A percentile compares a stretch with the other conserved stretches of the same genome.
Evolutionary conservation across 495 filamentous ascomycete genomes (phyloP).

Genomic region (Neurospora sp.): DNA sequence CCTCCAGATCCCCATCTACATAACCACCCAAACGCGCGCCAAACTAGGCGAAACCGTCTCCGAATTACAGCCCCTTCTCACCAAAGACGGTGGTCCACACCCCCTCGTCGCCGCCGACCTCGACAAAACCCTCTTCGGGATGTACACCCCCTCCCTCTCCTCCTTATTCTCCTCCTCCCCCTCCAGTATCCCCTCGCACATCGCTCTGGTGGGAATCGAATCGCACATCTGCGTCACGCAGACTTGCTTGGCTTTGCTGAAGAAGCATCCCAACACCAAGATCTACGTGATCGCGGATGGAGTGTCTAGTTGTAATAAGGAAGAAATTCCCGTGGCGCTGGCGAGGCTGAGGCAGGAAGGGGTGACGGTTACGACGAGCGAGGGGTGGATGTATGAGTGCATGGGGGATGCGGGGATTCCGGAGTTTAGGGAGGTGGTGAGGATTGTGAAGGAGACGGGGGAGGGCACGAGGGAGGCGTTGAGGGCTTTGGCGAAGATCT

Average conservation of each 20-base stretch:
- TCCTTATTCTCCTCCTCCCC: slow-evolving; percentile 31
- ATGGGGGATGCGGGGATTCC: slow-evolving; percentile 74
- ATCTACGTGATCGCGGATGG: slow-evolving; percentile 91
- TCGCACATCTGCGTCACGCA: slow-evolving; percentile 91
- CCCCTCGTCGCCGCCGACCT: slow-evolving; percentile 39
- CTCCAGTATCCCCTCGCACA: slow-evolving; percentile 13
- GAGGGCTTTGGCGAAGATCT: slow-evolving; percentile 34
- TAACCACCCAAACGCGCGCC: slow-evolving; percentile 71
- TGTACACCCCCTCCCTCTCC: slow-evolving; percentile 48
- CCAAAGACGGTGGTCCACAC: neutral
- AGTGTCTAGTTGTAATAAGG: slow-evolving; percentile 71
- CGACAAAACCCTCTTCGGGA: slow-evolving; percentile 88
- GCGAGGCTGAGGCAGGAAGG: slow-evolving; percentile 64
- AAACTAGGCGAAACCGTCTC: slow-evolving; percentile 69
- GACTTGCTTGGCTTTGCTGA: slow-evolving; percentile 72
- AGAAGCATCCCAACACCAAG: slow-evolving; percentile 48
- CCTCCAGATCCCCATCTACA: slow-evolving; percentile 67
- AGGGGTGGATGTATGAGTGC: slow-evolving; percentile 86
- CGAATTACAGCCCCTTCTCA: slow-evolving; percentile 42
- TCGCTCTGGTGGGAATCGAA: slow-evolving; percentile 80
- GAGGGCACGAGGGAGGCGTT: slow-evolving; percentile 54
- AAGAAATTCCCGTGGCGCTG: slow-evolving; percentile 74
- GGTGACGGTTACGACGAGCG: slow-evolving; percentile 74
- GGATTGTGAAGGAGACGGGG: slow-evolving; percentile 68
- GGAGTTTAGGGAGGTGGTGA: slow-evolving; percentile 64